Percentiles rank a stretch among this genome's conserved stretches.
phyloP scores from a whole-genome alignment of 192 early-diverging fungal species.

The Backusella parvicylindrica region DNA sequence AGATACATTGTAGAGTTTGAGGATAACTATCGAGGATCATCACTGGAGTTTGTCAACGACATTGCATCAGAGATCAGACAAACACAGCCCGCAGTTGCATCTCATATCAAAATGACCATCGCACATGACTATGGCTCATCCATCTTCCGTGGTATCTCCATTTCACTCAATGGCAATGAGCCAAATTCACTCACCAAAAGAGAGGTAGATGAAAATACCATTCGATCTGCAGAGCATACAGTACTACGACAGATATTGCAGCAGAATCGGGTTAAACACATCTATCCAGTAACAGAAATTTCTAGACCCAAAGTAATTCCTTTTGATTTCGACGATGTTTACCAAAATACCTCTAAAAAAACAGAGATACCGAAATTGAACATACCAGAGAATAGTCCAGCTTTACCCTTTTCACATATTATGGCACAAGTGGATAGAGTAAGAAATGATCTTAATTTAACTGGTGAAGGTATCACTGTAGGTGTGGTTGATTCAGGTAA shows the following conservation, averaged over 20 bases:
- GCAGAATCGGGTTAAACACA: not conserved
- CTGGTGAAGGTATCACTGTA: constrained; percentile 62
- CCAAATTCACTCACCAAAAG: not conserved
- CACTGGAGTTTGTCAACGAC: not conserved
- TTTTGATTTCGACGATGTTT: not conserved
- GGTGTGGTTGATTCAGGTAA: constrained; percentile 66
- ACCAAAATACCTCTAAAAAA: not conserved
- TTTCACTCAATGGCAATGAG: not conserved
- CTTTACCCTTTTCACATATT: constrained; percentile 36
- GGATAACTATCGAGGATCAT: not conserved
- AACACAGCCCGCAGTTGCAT: not conserved
- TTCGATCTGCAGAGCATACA: not conserved
- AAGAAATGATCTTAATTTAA: constrained; percentile 44
- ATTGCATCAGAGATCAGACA: not conserved
- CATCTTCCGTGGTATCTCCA: constrained; percentile 16
- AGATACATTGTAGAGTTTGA: constrained; percentile 28
- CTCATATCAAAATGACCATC: not conserved
- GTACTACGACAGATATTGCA: not conserved
- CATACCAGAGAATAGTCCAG: not conserved
- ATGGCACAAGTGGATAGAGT: constrained; percentile 49
- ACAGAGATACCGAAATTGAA: not conserved
- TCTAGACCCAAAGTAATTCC: constrained; percentile 2
- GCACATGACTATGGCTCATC: constrained; percentile 15
- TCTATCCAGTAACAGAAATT: constrained; percentile 14
- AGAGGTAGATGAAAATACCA: not conserved